Evolutionary conservation across 108 stramenopile genomes (phyloP), one percentile per base, ranked within the genome.

Genomic region (Mayamaea pseudoterrestris): DNA sequence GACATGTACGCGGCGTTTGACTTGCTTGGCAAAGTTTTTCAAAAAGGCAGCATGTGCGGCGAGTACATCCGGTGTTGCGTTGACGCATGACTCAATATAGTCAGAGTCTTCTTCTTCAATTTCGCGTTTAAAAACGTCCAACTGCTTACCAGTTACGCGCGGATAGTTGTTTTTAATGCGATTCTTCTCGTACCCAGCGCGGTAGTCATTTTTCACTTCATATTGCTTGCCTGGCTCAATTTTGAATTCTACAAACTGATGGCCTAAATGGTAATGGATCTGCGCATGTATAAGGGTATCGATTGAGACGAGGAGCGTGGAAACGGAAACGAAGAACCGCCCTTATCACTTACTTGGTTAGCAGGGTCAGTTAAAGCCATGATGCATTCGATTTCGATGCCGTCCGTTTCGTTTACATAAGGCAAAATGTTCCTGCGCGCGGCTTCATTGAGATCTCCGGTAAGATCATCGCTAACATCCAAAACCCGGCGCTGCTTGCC

Each of bases 391-490:
- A 18, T 26, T 21, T 75, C 72, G 24, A 55, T 63, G 9, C 55
- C 27, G 23, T 53, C 20, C 3, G 42, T 44, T 53, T 80, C 78
- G 36, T 84, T 80, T 11, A 80, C 67, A 41, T 77, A 84, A 8
- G 71, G 36, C 18, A 67, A 51, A 30, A 73, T 61, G 46, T 72
- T 54, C 30, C 47, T 27, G 18, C 37, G 44, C 0, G 83, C 78
- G 14, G 46, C n/a, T 5, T 36, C 25, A 40, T 73, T 69, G 6
- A 77, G 30, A 13, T 72, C 58, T 24, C 73, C 76, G 11, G 74
- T 71, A 9, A 29, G 27, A 34, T 76, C 75, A 34, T 74, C 71
- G 4, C 73, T 80, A 26, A 84, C 80, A 35, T 84, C 78, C 24
- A 75, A 65, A n/a, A 57, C 36, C 39, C 57, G 43, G 5, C 11